These are phyloP conservation scores for Cercophora scortea DNA, from an alignment of 495 filamentous ascomycete genomes.

Conservation along the genomic window DNA sequence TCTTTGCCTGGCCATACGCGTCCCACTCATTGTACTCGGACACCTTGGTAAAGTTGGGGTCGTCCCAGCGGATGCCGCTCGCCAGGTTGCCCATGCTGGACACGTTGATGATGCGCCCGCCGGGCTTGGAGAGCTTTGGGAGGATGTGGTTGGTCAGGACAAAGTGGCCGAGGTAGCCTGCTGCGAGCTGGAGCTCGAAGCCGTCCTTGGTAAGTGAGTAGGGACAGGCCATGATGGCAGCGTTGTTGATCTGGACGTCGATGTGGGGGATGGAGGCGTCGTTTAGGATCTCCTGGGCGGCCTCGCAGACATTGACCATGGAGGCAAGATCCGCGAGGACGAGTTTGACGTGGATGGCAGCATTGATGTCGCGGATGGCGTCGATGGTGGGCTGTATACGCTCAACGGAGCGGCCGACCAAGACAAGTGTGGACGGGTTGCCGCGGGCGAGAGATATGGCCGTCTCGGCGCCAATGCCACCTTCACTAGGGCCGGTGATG, in stretches of 20 bases:
- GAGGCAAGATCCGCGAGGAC: slow-evolving; percentile 41
- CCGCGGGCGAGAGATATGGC: slow-evolving; percentile 35
- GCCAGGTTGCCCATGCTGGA: slow-evolving; percentile 33
- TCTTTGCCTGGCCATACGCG: slow-evolving; percentile 51
- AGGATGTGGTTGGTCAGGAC: slow-evolving; percentile 50
- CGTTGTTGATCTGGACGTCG: slow-evolving; percentile 64
- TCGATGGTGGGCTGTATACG: slow-evolving; percentile 34
- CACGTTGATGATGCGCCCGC: slow-evolving; percentile 28
- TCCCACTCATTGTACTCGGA: slow-evolving; percentile 33
- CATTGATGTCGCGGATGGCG: slow-evolving; percentile 29
- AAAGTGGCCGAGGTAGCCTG: slow-evolving; percentile 54
- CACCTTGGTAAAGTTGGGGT: slow-evolving; percentile 38
- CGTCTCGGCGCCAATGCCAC: slow-evolving; percentile 39
- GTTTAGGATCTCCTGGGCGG: slow-evolving; percentile 36
- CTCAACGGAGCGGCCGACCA: slow-evolving; percentile 30
- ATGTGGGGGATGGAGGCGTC: slow-evolving; percentile 43
- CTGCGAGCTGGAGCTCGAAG: slow-evolving; percentile 51
- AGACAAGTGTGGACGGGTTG: slow-evolving; percentile 34
- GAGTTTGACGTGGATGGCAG: slow-evolving; percentile 32
- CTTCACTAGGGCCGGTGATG: slow-evolving; percentile 42
- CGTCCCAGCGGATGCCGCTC: slow-evolving; percentile 38
- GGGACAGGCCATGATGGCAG: slow-evolving; percentile 53
- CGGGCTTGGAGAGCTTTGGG: slow-evolving; percentile 27
- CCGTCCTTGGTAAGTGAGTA: slow-evolving; percentile 36
- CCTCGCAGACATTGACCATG: slow-evolving; percentile 39